Conservation (phyloP, 1,284 basidiomycete genomes). For the Sporisorium sorghi region DNA sequence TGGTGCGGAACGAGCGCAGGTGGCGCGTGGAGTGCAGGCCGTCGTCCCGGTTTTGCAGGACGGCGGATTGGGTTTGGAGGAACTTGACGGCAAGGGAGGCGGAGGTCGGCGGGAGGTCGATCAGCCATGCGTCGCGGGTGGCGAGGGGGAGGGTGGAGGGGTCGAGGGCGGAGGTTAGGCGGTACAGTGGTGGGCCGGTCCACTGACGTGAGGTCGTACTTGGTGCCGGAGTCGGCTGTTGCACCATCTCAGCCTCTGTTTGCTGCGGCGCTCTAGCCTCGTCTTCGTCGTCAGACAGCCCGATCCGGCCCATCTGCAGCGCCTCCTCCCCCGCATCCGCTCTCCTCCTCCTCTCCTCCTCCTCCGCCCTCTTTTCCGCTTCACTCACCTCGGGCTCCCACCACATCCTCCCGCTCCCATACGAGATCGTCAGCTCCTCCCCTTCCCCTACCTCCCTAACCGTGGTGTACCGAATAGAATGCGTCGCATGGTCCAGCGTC, state of each 20-base stretch:
- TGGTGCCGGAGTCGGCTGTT: too few species aligned
- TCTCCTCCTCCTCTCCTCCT: constrained; percentile 8
- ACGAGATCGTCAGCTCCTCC: constrained; percentile 84
- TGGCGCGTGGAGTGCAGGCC: constrained; percentile 50
- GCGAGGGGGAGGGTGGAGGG: constrained; percentile 67
- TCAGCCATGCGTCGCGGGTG: constrained; percentile 82
- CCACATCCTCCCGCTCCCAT: constrained; percentile 72
- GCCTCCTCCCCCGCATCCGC: constrained; percentile 14
- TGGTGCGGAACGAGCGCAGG: constrained; percentile 54
- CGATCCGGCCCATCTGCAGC: constrained; percentile 23
- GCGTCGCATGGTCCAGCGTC: constrained; percentile 71
- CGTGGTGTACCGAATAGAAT: constrained; percentile 79
- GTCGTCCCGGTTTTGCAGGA: constrained; percentile 46
- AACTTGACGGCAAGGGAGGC: constrained; percentile 45
- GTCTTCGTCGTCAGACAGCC: constrained; percentile 21
- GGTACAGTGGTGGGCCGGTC: constrained; percentile 55
- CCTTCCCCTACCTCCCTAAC: constrained; percentile 73
- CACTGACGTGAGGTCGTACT: too few species aligned
- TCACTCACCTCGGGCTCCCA: constrained; percentile 49
- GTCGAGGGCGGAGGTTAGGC: constrained; percentile 68
- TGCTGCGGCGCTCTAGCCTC: background rate
- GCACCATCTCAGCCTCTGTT: too few species aligned
- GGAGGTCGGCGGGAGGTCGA: constrained; percentile 76
- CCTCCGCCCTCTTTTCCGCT: constrained; percentile 12
- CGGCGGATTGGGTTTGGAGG: constrained; percentile 31